These are phyloP conservation scores for Saturnispora ahearnii DNA, from an alignment of 805 yeast species.

Conservation along the genomic window DNA sequence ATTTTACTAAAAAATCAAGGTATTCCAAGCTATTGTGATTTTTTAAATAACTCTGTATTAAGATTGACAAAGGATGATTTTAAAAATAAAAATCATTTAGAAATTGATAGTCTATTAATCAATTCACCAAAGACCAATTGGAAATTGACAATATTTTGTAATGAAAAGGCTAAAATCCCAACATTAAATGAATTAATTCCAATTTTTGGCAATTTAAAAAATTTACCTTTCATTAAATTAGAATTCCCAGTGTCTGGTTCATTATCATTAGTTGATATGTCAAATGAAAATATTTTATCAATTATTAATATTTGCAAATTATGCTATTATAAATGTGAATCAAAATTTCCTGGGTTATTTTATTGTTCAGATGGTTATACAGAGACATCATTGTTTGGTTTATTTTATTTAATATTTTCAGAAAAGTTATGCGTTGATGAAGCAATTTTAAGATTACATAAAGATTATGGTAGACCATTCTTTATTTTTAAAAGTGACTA, in stretches of 20 bases:
- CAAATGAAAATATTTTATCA: constrained; percentile 50
- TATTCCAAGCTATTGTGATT: constrained; percentile 38
- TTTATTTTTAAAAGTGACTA: constrained; percentile 77
- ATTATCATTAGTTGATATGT: constrained; percentile 62
- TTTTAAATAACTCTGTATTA: constrained; percentile 41
- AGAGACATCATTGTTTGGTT: constrained; percentile 68
- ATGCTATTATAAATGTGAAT: constrained; percentile 36
- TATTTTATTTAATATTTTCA: constrained; percentile 65
- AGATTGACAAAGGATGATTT: constrained; percentile 28
- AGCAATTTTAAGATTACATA: constrained; percentile 58
- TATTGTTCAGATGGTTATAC: constrained; percentile 90
- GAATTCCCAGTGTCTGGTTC: constrained; percentile 83
- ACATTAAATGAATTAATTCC: constrained; percentile 29
- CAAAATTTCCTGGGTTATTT: constrained; percentile 41
- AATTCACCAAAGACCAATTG: constrained; percentile 47
- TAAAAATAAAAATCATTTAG: constrained; percentile 14
- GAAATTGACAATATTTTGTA: constrained; percentile 49
- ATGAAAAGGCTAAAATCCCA: constrained; percentile 51
- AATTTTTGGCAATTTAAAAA: constrained; percentile 15
- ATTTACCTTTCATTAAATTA: constrained; percentile 27
- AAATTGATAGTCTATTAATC: constrained; percentile 28
- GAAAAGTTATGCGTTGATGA: constrained; percentile 52
- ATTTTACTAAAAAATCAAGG: not conserved
- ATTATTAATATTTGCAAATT: constrained; percentile 64
- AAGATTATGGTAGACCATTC: constrained; percentile 63